A percentile compares a stretch with the other conserved stretches of the same genome.
These are phyloP conservation scores for Grosmannia penicillata DNA, from an alignment of 2,329 filamentous ascomycete genomes.

Conservation along the genomic window DNA sequence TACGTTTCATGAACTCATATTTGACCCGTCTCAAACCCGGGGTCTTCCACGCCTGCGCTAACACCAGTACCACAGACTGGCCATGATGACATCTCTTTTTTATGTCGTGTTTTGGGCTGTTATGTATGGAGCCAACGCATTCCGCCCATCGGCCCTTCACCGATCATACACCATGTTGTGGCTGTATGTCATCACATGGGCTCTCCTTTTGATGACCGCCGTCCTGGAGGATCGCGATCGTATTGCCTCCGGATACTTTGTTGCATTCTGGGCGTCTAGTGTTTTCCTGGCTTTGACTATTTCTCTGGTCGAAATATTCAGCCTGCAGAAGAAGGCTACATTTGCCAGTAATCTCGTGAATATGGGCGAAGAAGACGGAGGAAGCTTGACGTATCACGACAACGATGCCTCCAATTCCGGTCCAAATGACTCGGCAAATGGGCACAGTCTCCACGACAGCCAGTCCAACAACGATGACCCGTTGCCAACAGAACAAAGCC, in stretches of 20 bases:
- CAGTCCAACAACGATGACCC: slow-evolving; percentile 20
- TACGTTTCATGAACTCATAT: too few species aligned
- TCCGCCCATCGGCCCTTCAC: slow-evolving; percentile 74
- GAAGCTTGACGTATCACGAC: slow-evolving; percentile 20
- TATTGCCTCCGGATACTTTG: slow-evolving; percentile 63
- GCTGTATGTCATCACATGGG: slow-evolving; percentile 67
- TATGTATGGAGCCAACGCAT: slow-evolving; percentile 60
- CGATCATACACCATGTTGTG: slow-evolving; percentile 70
- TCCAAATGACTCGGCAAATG: too few species aligned
- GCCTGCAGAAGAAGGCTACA: slow-evolving; percentile 53
- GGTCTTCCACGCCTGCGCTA: too few species aligned
- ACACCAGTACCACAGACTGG: slow-evolving; percentile 42
- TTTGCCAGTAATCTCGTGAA: slow-evolving; percentile 41
- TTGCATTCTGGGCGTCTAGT: slow-evolving; percentile 65
- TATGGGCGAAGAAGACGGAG: slow-evolving; percentile 16
- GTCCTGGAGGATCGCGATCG: slow-evolving; percentile 63
- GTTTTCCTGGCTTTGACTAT: slow-evolving; percentile 62
- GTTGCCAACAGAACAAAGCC: slow-evolving; percentile 36
- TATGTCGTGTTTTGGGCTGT: slow-evolving; percentile 73
- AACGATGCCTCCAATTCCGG: too few species aligned
- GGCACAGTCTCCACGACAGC: too few species aligned
- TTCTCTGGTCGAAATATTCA: slow-evolving; percentile 66
- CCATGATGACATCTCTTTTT: slow-evolving; percentile 72
- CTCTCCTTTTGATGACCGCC: slow-evolving; percentile 54
- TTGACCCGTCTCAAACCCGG: too few species aligned